A percentile compares a stretch with the other conserved stretches of the same genome.
These are phyloP conservation scores for Tympanopsis confertula DNA, from an alignment of 2,329 filamentous ascomycete genomes.

Conservation along the genomic window DNA sequence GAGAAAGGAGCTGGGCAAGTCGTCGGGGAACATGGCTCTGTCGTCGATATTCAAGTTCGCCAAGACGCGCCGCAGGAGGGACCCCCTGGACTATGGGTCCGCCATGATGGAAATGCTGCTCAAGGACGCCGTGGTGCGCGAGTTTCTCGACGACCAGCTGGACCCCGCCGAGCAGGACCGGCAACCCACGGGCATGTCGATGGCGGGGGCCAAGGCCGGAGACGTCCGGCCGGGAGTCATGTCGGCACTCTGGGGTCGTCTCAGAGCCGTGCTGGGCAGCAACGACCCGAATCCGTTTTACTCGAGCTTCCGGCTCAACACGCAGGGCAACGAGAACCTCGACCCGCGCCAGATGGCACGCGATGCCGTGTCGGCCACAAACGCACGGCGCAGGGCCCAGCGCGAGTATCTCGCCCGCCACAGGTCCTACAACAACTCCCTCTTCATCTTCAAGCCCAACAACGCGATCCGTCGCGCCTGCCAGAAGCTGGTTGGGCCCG, in stretches of 20 bases:
- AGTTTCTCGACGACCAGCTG: slow-evolving; percentile 72
- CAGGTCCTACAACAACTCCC: slow-evolving; percentile 81
- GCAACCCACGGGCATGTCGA: slow-evolving; percentile 21
- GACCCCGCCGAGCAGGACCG: slow-evolving; percentile 18
- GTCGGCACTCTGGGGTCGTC: slow-evolving; percentile 47
- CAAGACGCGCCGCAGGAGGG: slow-evolving; percentile 49
- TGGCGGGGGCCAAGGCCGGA: slow-evolving; percentile 21
- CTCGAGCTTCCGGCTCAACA: slow-evolving; percentile 58
- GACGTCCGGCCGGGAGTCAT: slow-evolving; percentile 44
- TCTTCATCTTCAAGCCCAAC: slow-evolving; percentile 73
- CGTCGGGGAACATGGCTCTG: slow-evolving; percentile 64
- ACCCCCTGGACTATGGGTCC: slow-evolving; percentile 83
- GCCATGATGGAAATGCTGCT: slow-evolving; percentile 92
- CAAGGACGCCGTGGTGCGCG: slow-evolving; percentile 87
- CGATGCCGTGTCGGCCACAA: slow-evolving; percentile 74
- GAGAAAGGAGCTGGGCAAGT: slow-evolving; percentile 69
- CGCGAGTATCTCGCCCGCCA: slow-evolving; percentile 79
- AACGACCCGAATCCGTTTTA: slow-evolving; percentile 92
- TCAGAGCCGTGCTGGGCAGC: slow-evolving; percentile 43
- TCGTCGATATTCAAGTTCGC: slow-evolving; percentile 57
- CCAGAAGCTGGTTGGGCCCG: slow-evolving; percentile 82
- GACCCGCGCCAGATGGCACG: slow-evolving; percentile 82
- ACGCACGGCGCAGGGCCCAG: slow-evolving; percentile 75
- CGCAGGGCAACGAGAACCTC: slow-evolving; percentile 58
- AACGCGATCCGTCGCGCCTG: slow-evolving; percentile 74